Percentiles rank a stretch among this genome's conserved stretches.
Conservation (phyloP, 2,329 filamentous ascomycete genomes). For the Fusarium metavorans region DNA sequence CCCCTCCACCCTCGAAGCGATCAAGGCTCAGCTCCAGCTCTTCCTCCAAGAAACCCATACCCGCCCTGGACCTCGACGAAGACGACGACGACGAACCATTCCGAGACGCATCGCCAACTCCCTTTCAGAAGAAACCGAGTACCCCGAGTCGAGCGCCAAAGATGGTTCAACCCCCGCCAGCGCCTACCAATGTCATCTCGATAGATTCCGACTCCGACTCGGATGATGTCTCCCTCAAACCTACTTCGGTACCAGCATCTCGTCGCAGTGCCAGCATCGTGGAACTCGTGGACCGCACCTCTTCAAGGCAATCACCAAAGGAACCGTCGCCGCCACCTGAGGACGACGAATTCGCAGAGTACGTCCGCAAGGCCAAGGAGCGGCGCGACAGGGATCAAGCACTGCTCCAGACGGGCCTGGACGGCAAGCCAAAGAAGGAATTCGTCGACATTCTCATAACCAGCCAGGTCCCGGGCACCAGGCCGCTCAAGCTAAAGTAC, state of each 20-base stretch:
- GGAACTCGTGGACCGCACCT: slow-evolving; percentile 17
- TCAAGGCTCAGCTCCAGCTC: slow-evolving; percentile 44
- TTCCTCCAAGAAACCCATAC: slow-evolving; percentile 31
- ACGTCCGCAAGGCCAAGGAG: slow-evolving; percentile 56
- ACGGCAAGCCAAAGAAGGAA: slow-evolving; percentile 37
- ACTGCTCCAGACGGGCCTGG: slow-evolving; percentile 23
- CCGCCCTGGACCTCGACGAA: slow-evolving; percentile 25
- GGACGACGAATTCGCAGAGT: slow-evolving; percentile 60
- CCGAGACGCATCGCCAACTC: slow-evolving; percentile 39
- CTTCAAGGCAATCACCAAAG: slow-evolving; percentile 1
- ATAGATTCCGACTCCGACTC: slow-evolving; percentile 50
- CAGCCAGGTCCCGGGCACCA: slow-evolving; percentile 72
- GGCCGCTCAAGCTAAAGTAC: slow-evolving; percentile 65
- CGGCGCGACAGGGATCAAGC: slow-evolving; percentile 47
- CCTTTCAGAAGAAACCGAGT: slow-evolving; percentile 9
- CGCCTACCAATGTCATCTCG: slow-evolving; percentile 40
- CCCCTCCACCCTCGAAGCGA: slow-evolving; percentile 55
- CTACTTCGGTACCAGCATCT: background rate
- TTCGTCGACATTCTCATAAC: slow-evolving; percentile 60
- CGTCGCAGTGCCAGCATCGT: slow-evolving; percentile 25
- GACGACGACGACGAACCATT: slow-evolving; percentile 25
- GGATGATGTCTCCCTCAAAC: slow-evolving; percentile 22
- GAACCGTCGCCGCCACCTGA: slow-evolving; percentile 24
- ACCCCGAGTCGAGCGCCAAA: slow-evolving; percentile 21
- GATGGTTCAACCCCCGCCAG: slow-evolving; percentile 6